These are phyloP conservation scores for Dillenia suffruticosa DNA, from an alignment of 164 flowering plant species.

Conservation along the genomic window DNA sequence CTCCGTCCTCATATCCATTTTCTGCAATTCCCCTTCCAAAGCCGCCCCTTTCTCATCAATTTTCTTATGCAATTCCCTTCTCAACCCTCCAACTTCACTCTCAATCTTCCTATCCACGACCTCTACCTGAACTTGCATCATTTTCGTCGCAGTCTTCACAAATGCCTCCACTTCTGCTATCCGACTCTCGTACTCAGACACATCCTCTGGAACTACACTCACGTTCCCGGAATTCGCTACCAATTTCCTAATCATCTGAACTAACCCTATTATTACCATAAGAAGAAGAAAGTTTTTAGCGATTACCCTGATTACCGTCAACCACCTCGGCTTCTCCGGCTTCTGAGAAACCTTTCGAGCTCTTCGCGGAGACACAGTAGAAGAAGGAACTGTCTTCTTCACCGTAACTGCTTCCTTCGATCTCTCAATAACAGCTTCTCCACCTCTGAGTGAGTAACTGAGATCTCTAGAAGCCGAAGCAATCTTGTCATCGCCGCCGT, in stretches of 20 bases:
- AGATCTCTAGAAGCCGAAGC: conserved; percentile 31
- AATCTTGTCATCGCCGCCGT: conserved; percentile 1
- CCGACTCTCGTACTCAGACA: conserved; percentile 51
- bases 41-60: conserved; percentile 15
- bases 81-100: conserved; percentile 18
- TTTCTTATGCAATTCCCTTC: conserved; percentile 21
- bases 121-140: conserved; percentile 77
- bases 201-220: conserved; percentile 11
- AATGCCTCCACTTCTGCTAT: conserved; percentile 55
- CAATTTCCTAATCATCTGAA: conserved; percentile 44
- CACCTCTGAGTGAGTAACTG: conserved; percentile 39
- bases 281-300: conserved; percentile 52
- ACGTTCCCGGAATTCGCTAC: conserved; percentile 16
- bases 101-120: conserved; percentile 36
- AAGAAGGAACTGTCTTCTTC: conserved; percentile 18
- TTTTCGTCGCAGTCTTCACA: conserved; percentile 47
- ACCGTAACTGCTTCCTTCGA: conserved; percentile 26
- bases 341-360: conserved; percentile 21
- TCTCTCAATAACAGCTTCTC: conserved; percentile 41
- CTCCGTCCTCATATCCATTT: conserved; percentile 27
- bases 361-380: conserved; percentile 38
- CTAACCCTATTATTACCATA: conserved; percentile 38
- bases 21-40: conserved; percentile 28
- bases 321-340: conserved; percentile 52
- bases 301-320: conserved; percentile 47